Evolutionary conservation across 2,329 filamentous ascomycete genomes (phyloP).

Genomic region (Phoma sp.): DNA sequence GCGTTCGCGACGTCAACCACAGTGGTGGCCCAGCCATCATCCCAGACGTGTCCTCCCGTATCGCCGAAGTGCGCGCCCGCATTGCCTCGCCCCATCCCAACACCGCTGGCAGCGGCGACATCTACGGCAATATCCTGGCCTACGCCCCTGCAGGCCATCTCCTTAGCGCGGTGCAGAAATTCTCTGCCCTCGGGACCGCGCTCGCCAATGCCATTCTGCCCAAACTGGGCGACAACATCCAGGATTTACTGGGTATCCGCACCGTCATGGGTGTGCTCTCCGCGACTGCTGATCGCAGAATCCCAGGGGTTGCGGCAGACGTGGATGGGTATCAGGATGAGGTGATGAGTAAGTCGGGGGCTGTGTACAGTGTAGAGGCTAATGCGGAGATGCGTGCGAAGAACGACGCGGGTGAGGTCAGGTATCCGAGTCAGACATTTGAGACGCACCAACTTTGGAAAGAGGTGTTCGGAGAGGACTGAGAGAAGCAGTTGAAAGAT

Average conservation of each 20-base stretch:
- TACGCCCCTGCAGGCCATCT: slow-evolving; percentile 40
- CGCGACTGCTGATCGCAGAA: slow-evolving; percentile 40
- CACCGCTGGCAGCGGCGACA: slow-evolving; percentile 40
- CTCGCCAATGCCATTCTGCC: slow-evolving; percentile 31
- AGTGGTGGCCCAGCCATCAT: slow-evolving; percentile 22
- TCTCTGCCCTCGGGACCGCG: slow-evolving; percentile 4
- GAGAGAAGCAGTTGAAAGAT: background rate
- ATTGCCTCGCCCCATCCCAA: slow-evolving; percentile 19
- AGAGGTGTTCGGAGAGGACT: slow-evolving; percentile 30
- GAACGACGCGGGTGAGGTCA: slow-evolving; percentile 23
- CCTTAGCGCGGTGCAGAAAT: slow-evolving; percentile 20
- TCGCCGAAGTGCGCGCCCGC: slow-evolving; percentile 19
- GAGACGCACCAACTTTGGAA: slow-evolving; percentile 38
- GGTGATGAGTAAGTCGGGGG: slow-evolving; percentile 20
- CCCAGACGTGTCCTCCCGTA: slow-evolving; percentile 19
- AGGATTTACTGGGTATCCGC: slow-evolving; percentile 36
- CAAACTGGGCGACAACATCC: slow-evolving; percentile 35
- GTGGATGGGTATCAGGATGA: slow-evolving; percentile 30
- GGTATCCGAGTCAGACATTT: slow-evolving; percentile 42
- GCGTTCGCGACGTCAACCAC: slow-evolving; percentile 26
- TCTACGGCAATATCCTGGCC: slow-evolving; percentile 37
- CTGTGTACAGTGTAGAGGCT: slow-evolving; percentile 18
- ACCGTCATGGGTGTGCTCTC: slow-evolving; percentile 37
- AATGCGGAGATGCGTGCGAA: slow-evolving; percentile 26
- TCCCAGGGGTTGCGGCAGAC: slow-evolving; percentile 35